phyloP scores from a whole-genome alignment of 306 rosid species.

The Prunus campanulata region DNA sequence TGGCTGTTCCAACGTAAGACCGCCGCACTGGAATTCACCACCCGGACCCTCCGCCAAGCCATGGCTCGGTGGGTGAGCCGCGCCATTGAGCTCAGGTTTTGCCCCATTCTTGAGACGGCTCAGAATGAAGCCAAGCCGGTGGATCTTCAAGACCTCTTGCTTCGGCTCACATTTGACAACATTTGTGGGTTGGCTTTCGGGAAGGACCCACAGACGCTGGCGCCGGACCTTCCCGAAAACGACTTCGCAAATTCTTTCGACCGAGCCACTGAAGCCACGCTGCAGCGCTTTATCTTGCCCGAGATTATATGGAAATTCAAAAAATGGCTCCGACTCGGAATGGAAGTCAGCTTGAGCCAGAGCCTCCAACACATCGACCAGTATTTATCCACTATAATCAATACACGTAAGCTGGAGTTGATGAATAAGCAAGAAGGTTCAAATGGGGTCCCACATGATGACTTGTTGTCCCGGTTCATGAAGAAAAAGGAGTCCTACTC shows the following conservation, averaged over 20 bases:
- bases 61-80: conserved; percentile 97
- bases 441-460: conserved; percentile 50
- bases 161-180: conserved; percentile 87
- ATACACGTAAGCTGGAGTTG: conserved; percentile 59
- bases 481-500: conserved; percentile 75
- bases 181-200: conserved; percentile 93
- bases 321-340: conserved; percentile 57
- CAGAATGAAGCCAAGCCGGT: conserved; percentile 37
- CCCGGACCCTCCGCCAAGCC: conserved; percentile 87
- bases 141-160: conserved; percentile 82
- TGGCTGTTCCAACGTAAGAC: conserved; percentile 93
- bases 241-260: conserved; percentile 50
- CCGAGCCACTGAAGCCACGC: conserved; percentile 51
- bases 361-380: conserved; percentile 51
- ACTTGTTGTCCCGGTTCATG: conserved; percentile 77
- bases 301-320: conserved; percentile 41
- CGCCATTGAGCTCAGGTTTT: conserved; percentile 65
- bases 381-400: conserved; percentile 56
- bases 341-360: conserved; percentile 52
- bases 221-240: conserved; percentile 38
- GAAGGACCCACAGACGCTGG: conserved; percentile 63
- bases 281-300: conserved; percentile 47
- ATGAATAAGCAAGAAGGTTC: conserved; percentile 10
- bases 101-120: conserved; percentile 60
- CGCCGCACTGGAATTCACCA: conserved; percentile 87